Percentiles rank a stretch among this genome's conserved stretches.
These are phyloP conservation scores for Fagus sylvatica DNA, from an alignment of 306 rosid genomes.

Conservation along the genomic window DNA sequence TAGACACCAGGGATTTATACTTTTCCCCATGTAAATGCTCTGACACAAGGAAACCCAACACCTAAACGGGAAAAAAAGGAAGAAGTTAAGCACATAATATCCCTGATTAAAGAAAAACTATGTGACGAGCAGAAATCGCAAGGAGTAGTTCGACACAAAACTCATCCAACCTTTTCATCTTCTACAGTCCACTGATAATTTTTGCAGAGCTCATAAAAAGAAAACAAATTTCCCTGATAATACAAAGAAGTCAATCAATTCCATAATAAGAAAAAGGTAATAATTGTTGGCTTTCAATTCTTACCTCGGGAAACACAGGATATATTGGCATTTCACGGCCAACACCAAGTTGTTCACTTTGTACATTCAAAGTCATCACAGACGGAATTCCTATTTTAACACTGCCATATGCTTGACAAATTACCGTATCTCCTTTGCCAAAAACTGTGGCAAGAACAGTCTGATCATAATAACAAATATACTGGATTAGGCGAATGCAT, in stretches of 20 bases:
- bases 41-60: conserved; percentile 56
- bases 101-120: conserved; percentile 9
- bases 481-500: conserved; percentile 30
- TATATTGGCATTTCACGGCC: conserved; percentile 80
- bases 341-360: conserved; percentile 80
- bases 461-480: conserved; percentile 40
- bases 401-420: conserved; percentile 67
- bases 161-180: conserved; percentile 68
- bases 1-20: conserved; percentile 28
- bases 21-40: conserved; percentile 42
- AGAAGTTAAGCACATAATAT: neutral
- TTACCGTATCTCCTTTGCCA: conserved; percentile 45
- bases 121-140: conserved; percentile 11
- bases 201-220: conserved; percentile 88
- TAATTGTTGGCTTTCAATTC: conserved; percentile 13
- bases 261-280: conserved; percentile 26
- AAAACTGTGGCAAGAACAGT: conserved; percentile 63
- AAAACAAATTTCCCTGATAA: conserved; percentile 77
- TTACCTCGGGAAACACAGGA: conserved; percentile 84
- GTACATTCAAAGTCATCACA: conserved; percentile 61
- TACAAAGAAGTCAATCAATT: conserved; percentile 21
- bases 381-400: conserved; percentile 76
- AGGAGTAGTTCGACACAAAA: neutral
- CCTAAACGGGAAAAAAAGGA: conserved; percentile 49
- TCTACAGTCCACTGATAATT: conserved; percentile 83